Evolutionary conservation across 176 grass and related monocot species (phyloP), one percentile per base, ranked within the genome.

Genomic region (Tillandsia fasciculata): DNA sequence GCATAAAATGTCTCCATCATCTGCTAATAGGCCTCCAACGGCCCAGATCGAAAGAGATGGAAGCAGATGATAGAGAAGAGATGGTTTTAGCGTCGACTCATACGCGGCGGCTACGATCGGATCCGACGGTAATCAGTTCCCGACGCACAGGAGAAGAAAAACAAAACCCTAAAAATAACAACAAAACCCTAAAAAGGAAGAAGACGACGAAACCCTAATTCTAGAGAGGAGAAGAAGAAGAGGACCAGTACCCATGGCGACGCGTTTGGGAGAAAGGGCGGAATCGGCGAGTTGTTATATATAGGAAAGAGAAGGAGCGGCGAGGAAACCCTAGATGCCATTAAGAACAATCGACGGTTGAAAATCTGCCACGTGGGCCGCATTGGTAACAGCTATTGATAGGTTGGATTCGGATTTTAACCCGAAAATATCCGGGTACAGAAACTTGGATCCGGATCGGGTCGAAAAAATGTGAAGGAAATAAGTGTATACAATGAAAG

Each of bases 1-100:
- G 2, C 48, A 51, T 7, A 51, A 11, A 51, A 69, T 69, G 11
- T 69, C 17, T 52, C 20, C 67, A 50, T 42, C 8, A 69, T 52
- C 67, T 26, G 67, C 47, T 23, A 24, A 12, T 8, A 7, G 48
- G 49, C 14, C 49, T 47, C 14, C 1, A 69, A 12, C 0, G 17
- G 18, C 49, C 2, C 0, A 3, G 8, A 12, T 0, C 9, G 17
- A 11, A 12, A 12, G 1, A 11, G 13, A 12, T 29, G 8, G 0
- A 8, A 12, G 5, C 64, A 66, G 27, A 66, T 26, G 27, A 69
- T 11, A 18, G 18, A 52, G 42, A 23, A 26, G 67, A 24, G 20
- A 49, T 51, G 3, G 4, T 7, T 69, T 8, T 69, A 69, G 67
- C 67, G 49, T 26, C 67, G 67, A 69, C 18, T 69, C 67, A 69